Evolutionary conservation across 2,329 filamentous ascomycete species (phyloP).

Genomic region (Alternaria solani): DNA sequence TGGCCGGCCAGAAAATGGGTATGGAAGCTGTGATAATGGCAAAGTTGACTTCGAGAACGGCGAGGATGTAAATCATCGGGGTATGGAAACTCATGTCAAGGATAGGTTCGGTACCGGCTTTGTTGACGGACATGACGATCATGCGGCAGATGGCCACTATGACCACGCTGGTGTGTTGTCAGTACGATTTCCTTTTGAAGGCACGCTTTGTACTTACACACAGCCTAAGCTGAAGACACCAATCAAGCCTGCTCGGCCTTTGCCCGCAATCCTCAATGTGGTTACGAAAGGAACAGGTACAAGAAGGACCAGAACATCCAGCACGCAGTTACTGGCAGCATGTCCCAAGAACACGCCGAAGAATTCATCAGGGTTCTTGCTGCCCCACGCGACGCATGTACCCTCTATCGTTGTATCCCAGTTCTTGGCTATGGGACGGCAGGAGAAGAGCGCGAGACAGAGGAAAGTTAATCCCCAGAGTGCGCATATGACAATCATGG

Average conservation of each 20-base stretch:
- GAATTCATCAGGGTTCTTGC: constrained; percentile 37
- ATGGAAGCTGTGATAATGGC: constrained; percentile 50
- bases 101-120: constrained; percentile 43
- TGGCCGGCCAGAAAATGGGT: constrained; percentile 51
- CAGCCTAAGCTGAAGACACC: constrained; percentile 43
- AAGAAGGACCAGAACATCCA: constrained; percentile 43
- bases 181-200: not conserved
- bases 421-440: constrained; percentile 39
- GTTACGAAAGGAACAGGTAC: constrained; percentile 46
- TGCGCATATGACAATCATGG: constrained; percentile 31
- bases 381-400: constrained; percentile 48
- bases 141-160: constrained; percentile 41
- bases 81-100: constrained; percentile 44
- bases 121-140: constrained; percentile 36
- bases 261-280: constrained; percentile 39
- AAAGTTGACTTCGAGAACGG: constrained; percentile 49
- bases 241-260: constrained; percentile 39
- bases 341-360: constrained; percentile 43
- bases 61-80: constrained; percentile 44
- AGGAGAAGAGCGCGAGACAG: constrained; percentile 43
- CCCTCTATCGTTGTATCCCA: constrained; percentile 37
- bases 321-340: constrained; percentile 41
- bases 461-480: constrained; percentile 45
- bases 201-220: constrained; percentile 46
- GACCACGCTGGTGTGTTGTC: constrained; percentile 31